Conservation (phyloP, 2,329 filamentous ascomycete genomes). For the Cladophialophora carrionii region DNA sequence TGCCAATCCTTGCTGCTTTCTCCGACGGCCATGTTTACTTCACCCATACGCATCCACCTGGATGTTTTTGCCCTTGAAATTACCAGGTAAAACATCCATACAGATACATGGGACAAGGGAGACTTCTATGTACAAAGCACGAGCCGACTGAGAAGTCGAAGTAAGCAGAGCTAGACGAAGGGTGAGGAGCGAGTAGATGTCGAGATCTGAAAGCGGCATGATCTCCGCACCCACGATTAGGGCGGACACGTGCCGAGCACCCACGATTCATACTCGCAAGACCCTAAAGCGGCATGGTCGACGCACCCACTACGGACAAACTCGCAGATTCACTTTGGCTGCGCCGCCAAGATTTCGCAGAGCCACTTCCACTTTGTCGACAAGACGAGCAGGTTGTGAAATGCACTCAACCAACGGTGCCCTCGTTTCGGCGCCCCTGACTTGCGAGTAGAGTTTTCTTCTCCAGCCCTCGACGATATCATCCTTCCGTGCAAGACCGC, state of each 20-base stretch:
- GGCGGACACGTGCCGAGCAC: no score
- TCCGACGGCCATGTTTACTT: no score
- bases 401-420: not conserved
- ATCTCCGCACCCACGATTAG: not conserved
- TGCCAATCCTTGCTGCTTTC: no score
- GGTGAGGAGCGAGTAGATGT: no score
- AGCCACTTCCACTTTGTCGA: not conserved
- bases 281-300: not conserved
- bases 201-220: not conserved
- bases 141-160: no score
- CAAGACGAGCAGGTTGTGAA: not conserved
- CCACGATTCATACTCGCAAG: not conserved
- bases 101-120: not conserved
- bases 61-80: no score
- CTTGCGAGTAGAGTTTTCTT: not conserved
- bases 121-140: not conserved
- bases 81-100: not conserved
- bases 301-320: not conserved
- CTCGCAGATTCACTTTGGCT: not conserved
- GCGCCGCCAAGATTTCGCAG: not conserved
- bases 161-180: no score
- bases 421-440: not conserved
- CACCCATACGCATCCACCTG: no score
- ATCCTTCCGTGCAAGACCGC: slow-evolving; percentile 9
- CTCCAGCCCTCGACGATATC: not conserved